Evolutionary conservation across 2,329 filamentous ascomycete species (phyloP).

Genomic region (Ascochyta rabiei): DNA sequence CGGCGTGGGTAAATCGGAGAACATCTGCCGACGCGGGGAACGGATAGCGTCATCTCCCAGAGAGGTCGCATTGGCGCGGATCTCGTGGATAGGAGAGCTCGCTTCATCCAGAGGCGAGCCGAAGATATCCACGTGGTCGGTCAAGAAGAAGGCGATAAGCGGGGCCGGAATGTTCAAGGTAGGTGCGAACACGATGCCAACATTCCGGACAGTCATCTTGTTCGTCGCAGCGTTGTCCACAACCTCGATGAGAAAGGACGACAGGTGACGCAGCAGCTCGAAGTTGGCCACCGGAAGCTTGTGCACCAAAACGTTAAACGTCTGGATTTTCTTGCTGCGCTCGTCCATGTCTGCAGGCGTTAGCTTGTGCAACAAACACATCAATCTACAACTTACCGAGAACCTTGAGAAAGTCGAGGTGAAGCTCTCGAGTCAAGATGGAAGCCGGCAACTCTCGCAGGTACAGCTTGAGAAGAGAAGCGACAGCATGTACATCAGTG

Average conservation of each 20-base stretch:
- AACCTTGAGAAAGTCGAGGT: constrained; percentile 84
- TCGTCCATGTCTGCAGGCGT: constrained; percentile 69
- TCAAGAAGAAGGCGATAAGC: constrained; percentile 90
- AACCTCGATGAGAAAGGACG: constrained; percentile 87
- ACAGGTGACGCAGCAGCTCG: constrained; percentile 80
- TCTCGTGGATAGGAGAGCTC: constrained; percentile 53
- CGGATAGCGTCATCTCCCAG: constrained; percentile 64
- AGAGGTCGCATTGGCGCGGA: constrained; percentile 49
- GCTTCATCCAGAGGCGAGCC: constrained; percentile 68
- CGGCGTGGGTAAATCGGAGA: constrained; percentile 69
- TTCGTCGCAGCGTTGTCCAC: constrained; percentile 89
- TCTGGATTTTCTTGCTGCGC: constrained; percentile 74
- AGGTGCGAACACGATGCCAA: constrained; percentile 97
- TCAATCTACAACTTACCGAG: constrained; percentile 58
- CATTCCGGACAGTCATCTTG: constrained; percentile 97
- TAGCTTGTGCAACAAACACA: constrained; percentile 13
- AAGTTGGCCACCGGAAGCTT: constrained; percentile 80
- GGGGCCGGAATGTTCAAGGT: constrained; percentile 95
- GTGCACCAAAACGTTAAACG: constrained; percentile 78
- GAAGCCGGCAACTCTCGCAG: constrained; percentile 89
- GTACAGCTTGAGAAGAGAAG: constrained; percentile 91
- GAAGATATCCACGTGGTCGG: constrained; percentile 88
- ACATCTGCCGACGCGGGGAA: constrained; percentile 69
- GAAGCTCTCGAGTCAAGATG: constrained; percentile 87
- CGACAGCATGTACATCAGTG: constrained; percentile 95